Evolutionary conservation across 2,329 filamentous ascomycete species (phyloP).

Genomic region (Trichoderma asperellum): DNA sequence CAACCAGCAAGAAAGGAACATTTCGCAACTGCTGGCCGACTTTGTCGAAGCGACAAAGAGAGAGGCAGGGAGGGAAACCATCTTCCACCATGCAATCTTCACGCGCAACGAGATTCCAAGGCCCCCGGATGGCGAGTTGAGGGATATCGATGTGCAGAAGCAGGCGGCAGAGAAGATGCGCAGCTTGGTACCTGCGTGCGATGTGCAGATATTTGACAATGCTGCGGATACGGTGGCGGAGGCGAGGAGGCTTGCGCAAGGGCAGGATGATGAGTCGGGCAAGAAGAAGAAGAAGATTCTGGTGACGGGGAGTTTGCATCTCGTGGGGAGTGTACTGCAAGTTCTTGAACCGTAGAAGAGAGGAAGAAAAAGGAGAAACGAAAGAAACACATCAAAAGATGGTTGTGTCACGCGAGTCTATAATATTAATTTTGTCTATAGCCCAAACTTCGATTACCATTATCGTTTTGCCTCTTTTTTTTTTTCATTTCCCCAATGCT

Average conservation of each 20-base stretch:
- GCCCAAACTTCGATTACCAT: slow-evolving; percentile 1
- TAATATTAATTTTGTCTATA: slow-evolving; percentile 3
- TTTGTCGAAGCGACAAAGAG: slow-evolving; percentile 61
- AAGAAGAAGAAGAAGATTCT: slow-evolving; percentile 59
- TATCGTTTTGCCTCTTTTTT: background rate
- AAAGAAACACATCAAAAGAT: background rate
- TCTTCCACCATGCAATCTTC: slow-evolving; percentile 77
- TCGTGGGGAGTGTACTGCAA: slow-evolving; percentile 78
- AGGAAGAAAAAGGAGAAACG: no score
- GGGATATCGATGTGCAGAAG: slow-evolving; percentile 65
- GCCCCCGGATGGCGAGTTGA: slow-evolving; percentile 43
- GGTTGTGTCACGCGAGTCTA: background rate
- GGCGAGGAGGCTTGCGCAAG: slow-evolving; percentile 50
- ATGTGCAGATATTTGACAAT: slow-evolving; percentile 62
- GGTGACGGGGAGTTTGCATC: slow-evolving; percentile 81
- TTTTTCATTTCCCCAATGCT: background rate
- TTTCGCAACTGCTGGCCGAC: slow-evolving; percentile 63
- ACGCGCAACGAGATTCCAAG: slow-evolving; percentile 67
- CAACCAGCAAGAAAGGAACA: slow-evolving; percentile 89
- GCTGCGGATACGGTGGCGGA: slow-evolving; percentile 70
- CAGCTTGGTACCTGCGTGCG: slow-evolving; percentile 53
- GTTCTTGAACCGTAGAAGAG: slow-evolving; percentile 59
- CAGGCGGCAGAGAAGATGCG: slow-evolving; percentile 65
- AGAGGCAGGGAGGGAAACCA: slow-evolving; percentile 42
- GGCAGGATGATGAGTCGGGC: slow-evolving; percentile 37